These are phyloP conservation scores for Leccinum proximum DNA, from an alignment of 1,284 basidiomycete genomes.

Conservation along the genomic window DNA sequence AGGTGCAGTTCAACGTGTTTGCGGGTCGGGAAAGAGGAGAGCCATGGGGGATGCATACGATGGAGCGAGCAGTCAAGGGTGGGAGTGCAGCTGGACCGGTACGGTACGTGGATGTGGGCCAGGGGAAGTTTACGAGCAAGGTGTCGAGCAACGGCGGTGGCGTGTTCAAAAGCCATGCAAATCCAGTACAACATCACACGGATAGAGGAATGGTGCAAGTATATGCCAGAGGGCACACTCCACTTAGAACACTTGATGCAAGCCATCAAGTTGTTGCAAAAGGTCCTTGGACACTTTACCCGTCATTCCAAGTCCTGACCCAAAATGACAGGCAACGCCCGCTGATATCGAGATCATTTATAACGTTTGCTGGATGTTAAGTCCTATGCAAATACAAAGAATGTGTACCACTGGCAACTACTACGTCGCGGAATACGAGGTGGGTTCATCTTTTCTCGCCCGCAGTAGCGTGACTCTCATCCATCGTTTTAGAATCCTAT, in stretches of 20 bases:
- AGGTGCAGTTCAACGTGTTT: conserved; percentile 67
- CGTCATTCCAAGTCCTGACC: conserved; percentile 9
- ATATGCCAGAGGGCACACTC: conserved; percentile 98
- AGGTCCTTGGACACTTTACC: conserved; percentile 50
- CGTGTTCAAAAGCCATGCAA: conserved; percentile 86
- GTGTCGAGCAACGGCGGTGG: too few species aligned
- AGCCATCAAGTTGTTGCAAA: conserved; percentile 98
- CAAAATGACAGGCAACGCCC: conserved; percentile 65
- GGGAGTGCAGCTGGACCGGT: conserved; percentile 34
- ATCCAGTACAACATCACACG: conserved; percentile 99
- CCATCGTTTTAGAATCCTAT: too few species aligned
- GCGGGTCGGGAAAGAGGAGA: conserved; percentile 43
- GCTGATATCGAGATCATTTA: conserved; percentile 99
- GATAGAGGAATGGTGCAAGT: conserved; percentile 98
- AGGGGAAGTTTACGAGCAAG: conserved; percentile 44
- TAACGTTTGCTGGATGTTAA: conserved; percentile 99
- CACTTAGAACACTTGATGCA: conserved; percentile 99
- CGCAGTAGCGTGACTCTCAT: too few species aligned
- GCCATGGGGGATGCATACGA: conserved; percentile 69
- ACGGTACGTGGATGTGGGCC: conserved; percentile 38
- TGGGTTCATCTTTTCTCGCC: too few species aligned
- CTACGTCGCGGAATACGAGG: too few species aligned
- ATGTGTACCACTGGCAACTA: too few species aligned
- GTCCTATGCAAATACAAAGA: conserved; percentile 98
- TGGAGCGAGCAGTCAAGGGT: conserved; percentile 41